phyloP scores from a whole-genome alignment of 192 early-diverging fungal species.

The Coemansia sp. region DNA sequence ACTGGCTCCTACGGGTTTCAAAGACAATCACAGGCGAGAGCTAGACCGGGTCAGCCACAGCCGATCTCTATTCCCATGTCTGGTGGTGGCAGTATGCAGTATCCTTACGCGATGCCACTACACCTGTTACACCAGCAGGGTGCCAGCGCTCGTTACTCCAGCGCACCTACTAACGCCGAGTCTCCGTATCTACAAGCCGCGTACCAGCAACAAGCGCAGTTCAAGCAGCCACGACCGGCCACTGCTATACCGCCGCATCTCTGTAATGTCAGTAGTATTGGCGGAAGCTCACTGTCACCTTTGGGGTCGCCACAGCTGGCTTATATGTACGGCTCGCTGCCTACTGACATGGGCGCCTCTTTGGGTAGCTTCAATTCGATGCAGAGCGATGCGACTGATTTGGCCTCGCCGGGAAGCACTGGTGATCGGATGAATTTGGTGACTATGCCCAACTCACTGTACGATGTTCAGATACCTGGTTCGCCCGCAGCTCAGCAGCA shows the following conservation, averaged over 20 bases:
- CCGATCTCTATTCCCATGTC: conserved; percentile 23
- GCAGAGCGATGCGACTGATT: conserved; percentile 17
- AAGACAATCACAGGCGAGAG: conserved; percentile 6
- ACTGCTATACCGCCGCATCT: conserved; percentile 47
- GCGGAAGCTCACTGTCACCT: not conserved
- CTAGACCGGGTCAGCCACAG: conserved; percentile 2
- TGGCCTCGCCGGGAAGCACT: conserved; percentile 7
- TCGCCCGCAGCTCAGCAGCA: not conserved
- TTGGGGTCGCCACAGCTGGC: conserved; percentile 14
- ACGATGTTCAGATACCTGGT: conserved; percentile 13
- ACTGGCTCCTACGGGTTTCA: not conserved
- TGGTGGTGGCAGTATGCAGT: not conserved
- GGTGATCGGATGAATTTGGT: not conserved
- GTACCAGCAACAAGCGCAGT: not conserved
- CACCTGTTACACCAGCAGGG: not conserved
- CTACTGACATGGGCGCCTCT: conserved; percentile 14
- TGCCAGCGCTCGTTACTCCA: conserved; percentile 2
- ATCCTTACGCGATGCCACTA: conserved; percentile 3
- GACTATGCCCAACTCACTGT: conserved; percentile 1
- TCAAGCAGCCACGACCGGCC: conserved; percentile 10
- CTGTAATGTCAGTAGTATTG: conserved; percentile 3
- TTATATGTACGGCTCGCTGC: conserved; percentile 16
- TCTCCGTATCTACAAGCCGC: not conserved
- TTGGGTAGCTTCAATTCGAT: conserved; percentile 21
- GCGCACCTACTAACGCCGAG: conserved; percentile 12